Evolutionary conservation across 2,329 filamentous ascomycete genomes (phyloP), one percentile per base, ranked within the genome.

Genomic region (Sclerotinia borealis): DNA sequence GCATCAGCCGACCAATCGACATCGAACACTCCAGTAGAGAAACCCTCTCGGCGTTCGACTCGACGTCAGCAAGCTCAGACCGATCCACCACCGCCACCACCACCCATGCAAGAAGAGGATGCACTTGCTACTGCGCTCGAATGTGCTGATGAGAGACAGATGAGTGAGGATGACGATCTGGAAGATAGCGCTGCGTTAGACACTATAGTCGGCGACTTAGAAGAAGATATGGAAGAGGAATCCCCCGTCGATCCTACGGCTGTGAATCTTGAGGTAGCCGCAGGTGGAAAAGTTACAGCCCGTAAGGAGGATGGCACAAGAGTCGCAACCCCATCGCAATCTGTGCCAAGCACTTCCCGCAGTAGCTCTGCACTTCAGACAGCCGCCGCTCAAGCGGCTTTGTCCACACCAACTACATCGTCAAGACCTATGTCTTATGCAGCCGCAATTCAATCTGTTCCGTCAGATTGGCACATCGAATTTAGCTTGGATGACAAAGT

Each of bases 391-490:
- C 76, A 65, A 68, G 76, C 70, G 27, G 69, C 72, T 27, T 63
- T 71, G 67, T 69, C 69, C 64, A 80, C 80, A 2, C 78, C 82
- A 27, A 77, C 81, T 1, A 74, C 77, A 59, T 79, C 87, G 19
- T 83, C 87, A 11, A 83, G 88, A 11, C 83, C 88, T 2, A 85
- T 91, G 76, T 92, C 92, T 0, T 96, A 97, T 75, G 89, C 92
- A 29, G 90, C 91, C 59, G 92, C 92, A 4, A 84, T 96, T 59
- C 90, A 93, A 69, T 81, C 90, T 17, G 80, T 85, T 0, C 91
- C 93, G 1, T 90, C 96, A 73, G 93, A 98, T 73, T 99, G 95
- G 95, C 93, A 99, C 72, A 92, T 99, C 65, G 91, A 98, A 72
- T 99, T 99, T 77, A 93, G 86, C 68, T 84, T 98, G 56, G 89